phyloP scores from a whole-genome alignment of 192 early-diverging fungal species.

The Dissophora globulifera region DNA sequence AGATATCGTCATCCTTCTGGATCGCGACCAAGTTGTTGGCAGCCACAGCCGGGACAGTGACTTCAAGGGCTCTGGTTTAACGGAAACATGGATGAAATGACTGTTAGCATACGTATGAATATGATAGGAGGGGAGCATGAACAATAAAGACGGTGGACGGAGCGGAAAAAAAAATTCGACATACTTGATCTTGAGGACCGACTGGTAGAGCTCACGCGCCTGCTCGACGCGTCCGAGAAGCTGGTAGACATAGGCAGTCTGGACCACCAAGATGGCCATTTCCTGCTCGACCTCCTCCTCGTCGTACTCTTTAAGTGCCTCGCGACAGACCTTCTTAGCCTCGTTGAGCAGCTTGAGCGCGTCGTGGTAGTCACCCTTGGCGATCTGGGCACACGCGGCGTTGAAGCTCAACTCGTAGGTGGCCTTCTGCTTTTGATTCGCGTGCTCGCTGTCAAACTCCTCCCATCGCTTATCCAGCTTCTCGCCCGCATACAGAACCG shows the following conservation, averaged over 20 bases:
- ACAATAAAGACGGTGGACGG: neutral
- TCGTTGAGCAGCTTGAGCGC: constrained; percentile 64
- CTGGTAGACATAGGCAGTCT: constrained; percentile 77
- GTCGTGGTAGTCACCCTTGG: constrained; percentile 60
- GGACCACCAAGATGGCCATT: constrained; percentile 67
- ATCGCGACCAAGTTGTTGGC: constrained; percentile 75
- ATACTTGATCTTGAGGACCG: constrained; percentile 66
- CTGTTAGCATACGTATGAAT: too few relatives aligned
- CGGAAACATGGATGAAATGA: too few relatives aligned
- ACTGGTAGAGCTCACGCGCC: constrained; percentile 69
- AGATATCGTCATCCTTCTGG: constrained; percentile 65
- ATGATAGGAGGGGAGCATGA: neutral
- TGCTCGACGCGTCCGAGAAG: constrained; percentile 60
- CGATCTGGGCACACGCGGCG: constrained; percentile 66
- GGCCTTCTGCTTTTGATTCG: too few relatives aligned
- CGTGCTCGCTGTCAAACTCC: constrained; percentile 23
- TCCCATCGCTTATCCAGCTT: constrained; percentile 27
- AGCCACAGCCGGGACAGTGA: constrained; percentile 67
- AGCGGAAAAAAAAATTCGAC: constrained; percentile 1
- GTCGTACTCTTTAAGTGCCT: constrained; percentile 62
- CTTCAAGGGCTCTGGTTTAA: constrained; percentile 66
- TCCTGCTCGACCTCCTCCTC: constrained; percentile 77
- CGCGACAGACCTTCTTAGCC: constrained; percentile 62
- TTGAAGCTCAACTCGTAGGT: constrained; percentile 79
- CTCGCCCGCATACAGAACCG: constrained; percentile 54